A percentile compares a stretch with the other conserved stretches of the same genome.
Conservation (phyloP, 257 asterid species). For the Solanum piurae region DNA sequence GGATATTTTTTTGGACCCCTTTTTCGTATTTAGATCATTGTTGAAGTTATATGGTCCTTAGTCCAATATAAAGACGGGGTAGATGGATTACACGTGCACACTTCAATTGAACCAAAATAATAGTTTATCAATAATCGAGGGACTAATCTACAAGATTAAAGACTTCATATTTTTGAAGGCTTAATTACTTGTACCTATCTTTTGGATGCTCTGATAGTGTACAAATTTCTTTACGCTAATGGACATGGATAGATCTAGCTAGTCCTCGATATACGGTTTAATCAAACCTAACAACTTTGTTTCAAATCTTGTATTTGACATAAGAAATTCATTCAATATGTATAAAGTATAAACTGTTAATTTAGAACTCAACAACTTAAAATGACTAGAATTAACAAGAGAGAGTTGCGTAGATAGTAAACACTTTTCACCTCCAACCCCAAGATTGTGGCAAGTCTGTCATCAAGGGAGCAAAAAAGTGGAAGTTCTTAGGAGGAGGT, state of each 20-base stretch:
- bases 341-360: background rate
- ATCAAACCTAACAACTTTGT: background rate
- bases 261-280: background rate
- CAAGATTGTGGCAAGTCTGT: background rate
- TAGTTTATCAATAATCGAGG: background rate
- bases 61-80: background rate
- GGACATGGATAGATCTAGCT: background rate
- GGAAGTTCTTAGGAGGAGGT: background rate
- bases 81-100: background rate
- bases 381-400: background rate
- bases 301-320: background rate
- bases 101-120: background rate
- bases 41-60: background rate
- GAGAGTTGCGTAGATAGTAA: background rate
- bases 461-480: background rate
- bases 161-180: background rate
- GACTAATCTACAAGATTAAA: background rate
- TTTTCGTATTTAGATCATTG: background rate
- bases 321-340: background rate
- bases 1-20: background rate
- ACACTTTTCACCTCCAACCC: background rate
- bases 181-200: background rate
- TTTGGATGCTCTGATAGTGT: background rate
- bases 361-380: background rate
- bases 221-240: accelerated